Conservation (phyloP, 768 basidiomycete species). For the Mycena maculata region DNA sequence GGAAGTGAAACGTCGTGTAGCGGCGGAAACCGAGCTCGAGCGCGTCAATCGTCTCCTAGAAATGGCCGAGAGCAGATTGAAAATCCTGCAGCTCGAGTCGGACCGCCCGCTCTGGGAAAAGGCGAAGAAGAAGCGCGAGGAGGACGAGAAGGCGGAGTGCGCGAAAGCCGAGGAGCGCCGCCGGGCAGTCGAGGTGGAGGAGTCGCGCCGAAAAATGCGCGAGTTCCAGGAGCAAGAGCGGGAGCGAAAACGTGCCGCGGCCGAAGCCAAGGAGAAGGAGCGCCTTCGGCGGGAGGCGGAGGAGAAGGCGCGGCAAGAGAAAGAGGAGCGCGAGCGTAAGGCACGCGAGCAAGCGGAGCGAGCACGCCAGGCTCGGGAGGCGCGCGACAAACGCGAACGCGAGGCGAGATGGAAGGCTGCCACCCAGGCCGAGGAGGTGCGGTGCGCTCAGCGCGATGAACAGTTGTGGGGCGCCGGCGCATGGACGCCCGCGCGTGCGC, state of each 20-base stretch:
- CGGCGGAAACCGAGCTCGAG: slow-evolving; percentile 16
- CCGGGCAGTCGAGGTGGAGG: slow-evolving; percentile 16
- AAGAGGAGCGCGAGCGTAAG: slow-evolving; percentile 13
- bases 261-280: too few species aligned
- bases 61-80: too few species aligned
- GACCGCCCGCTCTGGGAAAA: slow-evolving; percentile 29
- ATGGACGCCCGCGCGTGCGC: too few species aligned
- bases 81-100: slow-evolving; percentile 20
- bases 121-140: slow-evolving; percentile 24
- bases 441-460: too few species aligned
- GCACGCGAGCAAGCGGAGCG: slow-evolving; percentile 22
- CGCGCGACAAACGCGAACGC: too few species aligned
- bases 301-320: not conserved
- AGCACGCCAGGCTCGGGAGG: slow-evolving; percentile 14
- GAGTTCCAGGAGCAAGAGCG: slow-evolving; percentile 26
- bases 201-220: slow-evolving; percentile 23
- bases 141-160: slow-evolving; percentile 11
- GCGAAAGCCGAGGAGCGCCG: slow-evolving; percentile 10
- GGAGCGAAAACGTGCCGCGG: slow-evolving; percentile 1
- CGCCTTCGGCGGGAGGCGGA: too few species aligned
- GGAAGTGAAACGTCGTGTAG: not conserved
- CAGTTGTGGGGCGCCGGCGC: too few species aligned
- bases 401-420: too few species aligned
- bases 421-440: too few species aligned
- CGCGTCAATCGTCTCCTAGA: too few species aligned